Base-by-base conservation (phyloP, 208 protist species). In the Sergeia podlipaevii region DNA sequence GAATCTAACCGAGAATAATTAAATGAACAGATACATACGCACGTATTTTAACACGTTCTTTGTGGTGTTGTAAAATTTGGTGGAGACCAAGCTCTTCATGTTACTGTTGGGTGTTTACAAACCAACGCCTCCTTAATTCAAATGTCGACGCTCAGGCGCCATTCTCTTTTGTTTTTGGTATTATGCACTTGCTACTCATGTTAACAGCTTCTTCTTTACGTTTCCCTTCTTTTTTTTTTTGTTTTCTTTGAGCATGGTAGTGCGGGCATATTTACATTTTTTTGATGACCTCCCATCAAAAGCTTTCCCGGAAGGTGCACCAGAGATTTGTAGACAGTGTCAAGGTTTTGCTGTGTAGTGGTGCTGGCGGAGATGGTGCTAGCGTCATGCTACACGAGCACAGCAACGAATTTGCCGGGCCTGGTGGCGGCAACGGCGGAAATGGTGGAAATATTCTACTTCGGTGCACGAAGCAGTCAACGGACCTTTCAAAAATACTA, bases 361-460 rank as follows among this genome's bases (percentile, higher is more conserved):
- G 89, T 0, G 62, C 64, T 3, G 89, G 89, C 36, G 89, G 89
- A 0, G 89, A 96, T 55, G 89, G 89, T 0, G 85, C 83, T 3
- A 93, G 86, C 58, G 73, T 92, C 47, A 94, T 96, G 84, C 59
- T 79, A 3, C 89, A 96, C 58, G 78, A 86, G 45, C 80, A 91
- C 56, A 74, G 80, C 17, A 92, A 96, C 52, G 86, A 96, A 57
- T 85, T 96, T 50, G 89, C 86, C 7, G 89, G 89, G 13, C 89
- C 89, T n/a, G 89, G 86, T 27, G 89, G 89, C 33, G 89, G 89
- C 24, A 96, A 96, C 50, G 89, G 89, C 26, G 89, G 89, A 20
- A 90, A 86, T 49, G 89, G 89, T n/a, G 89, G 89, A 0, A 81
- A 77, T 36, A 72, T 96, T 13, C 79, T 91, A 64, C 50, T 93